Evolutionary conservation across 306 rosid genomes (phyloP), one percentile per base, ranked within the genome.

Genomic region (Casuarina glauca): DNA sequence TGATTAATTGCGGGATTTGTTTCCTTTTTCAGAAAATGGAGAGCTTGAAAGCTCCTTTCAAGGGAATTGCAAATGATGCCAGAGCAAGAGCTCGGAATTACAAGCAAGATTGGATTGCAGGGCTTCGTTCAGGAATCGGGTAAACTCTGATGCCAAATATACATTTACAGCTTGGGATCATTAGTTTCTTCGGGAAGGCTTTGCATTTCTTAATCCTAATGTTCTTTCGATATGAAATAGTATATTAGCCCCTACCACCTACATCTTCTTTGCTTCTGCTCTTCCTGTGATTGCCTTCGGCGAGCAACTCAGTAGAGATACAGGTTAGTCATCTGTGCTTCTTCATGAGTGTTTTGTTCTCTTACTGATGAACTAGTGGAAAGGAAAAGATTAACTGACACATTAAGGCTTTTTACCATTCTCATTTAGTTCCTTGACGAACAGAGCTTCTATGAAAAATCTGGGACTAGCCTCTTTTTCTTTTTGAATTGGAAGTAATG

Each of bases 231-330:
- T 53, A 75, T 35, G 76, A 77, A 19, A 71, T 72, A 92, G 96
- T 85, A 87, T 92, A 72, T 81, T 92, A 78, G 97, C 93, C 38
- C 97, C 97, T 73, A 89, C 93, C 16, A 72, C 89, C 10, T 90
- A 90, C 78, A 84, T 90, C 48, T 92, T 88, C 89, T 92, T 92
- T 76, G 93, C 97, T 74, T 92, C 97, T 76, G 93, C 96, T 72
- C 86, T 92, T 55, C 97, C 97, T 50, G 97, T 92, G 48, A 89
- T 90, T 78, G 89, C 97, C 39, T 92, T 92, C 32, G 97, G 97
- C 0, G 97, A 76, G 71, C 96, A 92, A 60, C 81, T 92, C 1
- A 85, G 83, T 70, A 85, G 90, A 69, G 92, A 87, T 64, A 92
- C 97, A 84, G 92, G 97, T 91, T 81, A 20, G 69, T 76, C 70